Evolutionary conservation across 768 basidiomycete genomes (phyloP).

Genomic region (Sistotremastrum niveocremeum): DNA sequence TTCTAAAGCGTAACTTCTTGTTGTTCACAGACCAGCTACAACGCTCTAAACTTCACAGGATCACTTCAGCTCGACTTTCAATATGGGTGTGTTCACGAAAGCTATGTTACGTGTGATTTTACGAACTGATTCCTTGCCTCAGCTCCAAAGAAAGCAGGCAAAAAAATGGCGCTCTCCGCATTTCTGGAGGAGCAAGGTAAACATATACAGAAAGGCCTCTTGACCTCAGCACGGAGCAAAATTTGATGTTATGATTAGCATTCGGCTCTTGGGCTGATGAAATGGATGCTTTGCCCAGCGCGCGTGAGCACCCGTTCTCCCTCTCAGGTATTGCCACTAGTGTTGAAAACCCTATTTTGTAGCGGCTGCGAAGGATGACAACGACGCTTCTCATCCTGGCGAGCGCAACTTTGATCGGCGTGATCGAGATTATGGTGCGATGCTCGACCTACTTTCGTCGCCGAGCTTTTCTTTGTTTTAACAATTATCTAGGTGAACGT

Average conservation of each 20-base stretch:
- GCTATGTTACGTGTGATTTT: too few relatives aligned
- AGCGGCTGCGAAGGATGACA: conserved; percentile 63
- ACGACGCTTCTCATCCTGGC: conserved; percentile 34
- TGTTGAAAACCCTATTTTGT: conserved; percentile 8
- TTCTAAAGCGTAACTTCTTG: too few relatives aligned
- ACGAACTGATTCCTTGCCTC: neutral
- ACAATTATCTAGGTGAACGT: conserved; percentile 35
- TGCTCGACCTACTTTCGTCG: conserved; percentile 38
- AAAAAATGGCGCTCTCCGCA: conserved; percentile 87
- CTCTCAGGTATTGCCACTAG: conserved; percentile 2
- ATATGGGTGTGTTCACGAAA: too few relatives aligned
- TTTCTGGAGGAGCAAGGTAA: conserved; percentile 80
- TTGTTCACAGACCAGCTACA: too few relatives aligned
- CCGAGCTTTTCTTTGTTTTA: conserved; percentile 1
- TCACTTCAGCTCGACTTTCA: too few relatives aligned
- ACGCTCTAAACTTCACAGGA: too few relatives aligned
- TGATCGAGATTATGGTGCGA: conserved; percentile 49
- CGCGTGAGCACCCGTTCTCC: conserved; percentile 49
- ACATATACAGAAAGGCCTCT: conserved; percentile 20
- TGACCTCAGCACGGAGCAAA: conserved; percentile 5
- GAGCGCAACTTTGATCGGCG: conserved; percentile 40
- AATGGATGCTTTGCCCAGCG: conserved; percentile 86
- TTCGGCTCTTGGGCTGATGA: conserved; percentile 98
- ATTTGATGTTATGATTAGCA: conserved; percentile 28
- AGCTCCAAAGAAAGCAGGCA: conserved; percentile 86